These are phyloP conservation scores for Ambrosiella xylebori DNA, from an alignment of 2,329 filamentous ascomycete genomes.

Conservation along the genomic window DNA sequence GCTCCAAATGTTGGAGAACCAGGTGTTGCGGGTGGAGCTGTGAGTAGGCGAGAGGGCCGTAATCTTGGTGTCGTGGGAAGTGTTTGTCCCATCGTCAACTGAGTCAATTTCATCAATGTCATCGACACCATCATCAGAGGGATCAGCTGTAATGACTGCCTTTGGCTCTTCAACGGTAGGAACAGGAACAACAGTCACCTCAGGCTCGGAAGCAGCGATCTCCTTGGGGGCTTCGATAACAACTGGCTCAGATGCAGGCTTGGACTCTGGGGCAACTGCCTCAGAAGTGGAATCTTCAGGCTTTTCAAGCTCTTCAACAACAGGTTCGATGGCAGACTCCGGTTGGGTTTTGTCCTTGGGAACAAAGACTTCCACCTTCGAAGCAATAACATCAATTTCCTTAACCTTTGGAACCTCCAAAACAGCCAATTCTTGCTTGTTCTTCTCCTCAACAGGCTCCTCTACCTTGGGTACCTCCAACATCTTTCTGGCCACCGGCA, in stretches of 20 bases:
- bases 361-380: too few relatives aligned
- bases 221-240: neutral
- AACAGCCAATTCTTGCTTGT: neutral
- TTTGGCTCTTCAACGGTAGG: neutral
- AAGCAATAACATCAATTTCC: too few relatives aligned
- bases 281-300: too few relatives aligned
- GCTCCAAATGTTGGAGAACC: neutral
- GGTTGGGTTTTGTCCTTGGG: too few relatives aligned
- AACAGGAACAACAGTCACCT: neutral
- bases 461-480: neutral
- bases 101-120: neutral
- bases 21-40: neutral
- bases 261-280: too few relatives aligned
- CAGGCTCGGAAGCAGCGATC: neutral
- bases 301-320: neutral
- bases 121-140: neutral
- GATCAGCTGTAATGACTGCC: neutral
- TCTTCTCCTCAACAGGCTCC: neutral
- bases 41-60: slow-evolving; percentile 1
- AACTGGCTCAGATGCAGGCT: too few relatives aligned
- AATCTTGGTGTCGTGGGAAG: neutral
- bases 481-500: neutral
- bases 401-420: neutral
- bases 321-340: neutral
- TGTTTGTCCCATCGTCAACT: neutral